Percentiles rank a stretch among this genome's conserved stretches.
phyloP scores from a whole-genome alignment of 2,329 filamentous ascomycete genomes.

The Hypoxylon sp. region DNA sequence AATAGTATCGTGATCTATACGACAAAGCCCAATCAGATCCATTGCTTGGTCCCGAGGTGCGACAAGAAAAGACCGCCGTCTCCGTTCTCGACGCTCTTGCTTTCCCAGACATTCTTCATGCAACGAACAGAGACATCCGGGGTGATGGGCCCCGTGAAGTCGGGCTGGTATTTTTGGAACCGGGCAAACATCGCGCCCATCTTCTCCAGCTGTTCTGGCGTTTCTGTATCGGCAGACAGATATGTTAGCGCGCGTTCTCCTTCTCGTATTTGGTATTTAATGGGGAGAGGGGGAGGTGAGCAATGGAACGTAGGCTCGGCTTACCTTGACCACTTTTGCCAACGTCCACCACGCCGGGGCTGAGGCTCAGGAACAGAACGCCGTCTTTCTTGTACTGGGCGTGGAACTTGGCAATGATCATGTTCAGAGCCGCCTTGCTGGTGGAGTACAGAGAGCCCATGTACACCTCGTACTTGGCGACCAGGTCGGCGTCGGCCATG shows the following conservation, averaged over 20 bases:
- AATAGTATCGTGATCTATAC: too few relatives aligned
- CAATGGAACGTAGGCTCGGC: conserved; percentile 7
- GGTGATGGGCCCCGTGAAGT: conserved; percentile 34
- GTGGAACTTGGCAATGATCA: conserved; percentile 49
- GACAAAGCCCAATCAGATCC: too few relatives aligned
- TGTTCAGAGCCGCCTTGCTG: conserved; percentile 43
- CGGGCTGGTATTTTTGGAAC: conserved; percentile 37
- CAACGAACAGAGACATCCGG: conserved; percentile 27
- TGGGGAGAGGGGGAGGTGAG: conserved; percentile 3
- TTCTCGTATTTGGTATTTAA: too few relatives aligned
- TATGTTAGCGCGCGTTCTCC: too few relatives aligned
- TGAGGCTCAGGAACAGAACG: conserved; percentile 54
- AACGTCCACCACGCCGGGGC: conserved; percentile 54
- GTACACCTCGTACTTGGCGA: conserved; percentile 46
- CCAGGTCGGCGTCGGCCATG: conserved; percentile 49
- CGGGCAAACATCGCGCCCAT: conserved; percentile 20
- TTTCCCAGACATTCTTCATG: conserved; percentile 32
- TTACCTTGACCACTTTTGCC: conserved; percentile 36
- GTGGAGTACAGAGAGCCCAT: conserved; percentile 61
- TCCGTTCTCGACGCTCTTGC: conserved; percentile 36
- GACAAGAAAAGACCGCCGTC: conserved; percentile 55
- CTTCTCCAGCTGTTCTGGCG: conserved; percentile 6
- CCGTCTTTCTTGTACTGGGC: conserved; percentile 53
- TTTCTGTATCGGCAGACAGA: conserved; percentile 10
- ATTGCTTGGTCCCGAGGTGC: conserved; percentile 56